Conservation (phyloP, 1,139 yeast genomes). For the Lizanozyma gosingica region DNA sequence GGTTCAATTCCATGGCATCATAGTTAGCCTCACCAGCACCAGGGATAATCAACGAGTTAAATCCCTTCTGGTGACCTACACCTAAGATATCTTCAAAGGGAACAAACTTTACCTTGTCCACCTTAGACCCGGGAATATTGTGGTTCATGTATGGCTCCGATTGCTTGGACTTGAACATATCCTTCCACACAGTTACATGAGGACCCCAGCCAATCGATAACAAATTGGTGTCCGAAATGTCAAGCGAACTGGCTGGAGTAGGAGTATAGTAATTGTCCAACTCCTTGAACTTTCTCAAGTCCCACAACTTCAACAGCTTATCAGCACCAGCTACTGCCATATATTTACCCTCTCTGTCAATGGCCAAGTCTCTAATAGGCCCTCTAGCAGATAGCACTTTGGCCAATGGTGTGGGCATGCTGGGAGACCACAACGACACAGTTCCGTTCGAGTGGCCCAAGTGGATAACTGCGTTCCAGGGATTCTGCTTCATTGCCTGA, state of each 20-base stretch:
- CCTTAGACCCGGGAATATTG: conserved; percentile 66
- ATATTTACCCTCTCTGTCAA: conserved; percentile 87
- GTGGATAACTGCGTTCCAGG: conserved; percentile 93
- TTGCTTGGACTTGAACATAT: conserved; percentile 52
- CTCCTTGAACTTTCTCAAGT: conserved; percentile 73
- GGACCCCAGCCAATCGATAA: conserved; percentile 92
- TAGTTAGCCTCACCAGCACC: conserved; percentile 98
- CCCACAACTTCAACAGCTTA: conserved; percentile 84
- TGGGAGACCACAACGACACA: conserved; percentile 91
- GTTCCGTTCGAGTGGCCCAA: conserved; percentile 92
- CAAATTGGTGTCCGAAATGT: conserved; percentile 82
- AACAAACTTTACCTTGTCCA: conserved; percentile 63
- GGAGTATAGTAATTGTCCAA: conserved; percentile 66
- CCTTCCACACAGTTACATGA: conserved; percentile 85
- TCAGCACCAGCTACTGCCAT: conserved; percentile 95
- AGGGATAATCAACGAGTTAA: conserved; percentile 77
- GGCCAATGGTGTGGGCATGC: conserved; percentile 76
- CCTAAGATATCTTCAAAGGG: conserved; percentile 97
- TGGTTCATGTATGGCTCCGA: conserved; percentile 89
- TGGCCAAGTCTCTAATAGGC: conserved; percentile 76
- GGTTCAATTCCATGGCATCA: conserved; percentile 90
- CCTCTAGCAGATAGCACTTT: conserved; percentile 78
- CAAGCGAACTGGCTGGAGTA: conserved; percentile 74
- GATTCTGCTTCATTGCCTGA: conserved; percentile 79
- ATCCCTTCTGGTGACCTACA: conserved; percentile 73